Conservation (phyloP, 106 monocot genomes). For the Dendrobium chrysotoxum region DNA sequence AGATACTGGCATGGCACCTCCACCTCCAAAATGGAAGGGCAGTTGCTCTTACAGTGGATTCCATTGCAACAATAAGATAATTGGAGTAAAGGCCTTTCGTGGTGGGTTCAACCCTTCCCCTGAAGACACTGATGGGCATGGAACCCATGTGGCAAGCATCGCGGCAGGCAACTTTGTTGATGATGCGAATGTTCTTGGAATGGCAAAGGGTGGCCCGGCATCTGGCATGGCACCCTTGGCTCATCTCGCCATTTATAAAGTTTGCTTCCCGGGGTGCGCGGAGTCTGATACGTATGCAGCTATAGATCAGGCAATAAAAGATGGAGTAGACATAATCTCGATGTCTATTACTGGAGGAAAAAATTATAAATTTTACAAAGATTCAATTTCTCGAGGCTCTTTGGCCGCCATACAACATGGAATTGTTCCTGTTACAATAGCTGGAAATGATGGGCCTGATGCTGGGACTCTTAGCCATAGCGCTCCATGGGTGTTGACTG, state of each 20-base stretch:
- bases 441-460: conserved; percentile 22
- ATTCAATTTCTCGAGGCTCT: conserved; percentile 9
- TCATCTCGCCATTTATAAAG: conserved; percentile 15
- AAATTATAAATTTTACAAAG: neutral
- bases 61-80: conserved; percentile 20
- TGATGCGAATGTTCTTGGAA: conserved; percentile 2
- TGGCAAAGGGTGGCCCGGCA: conserved; percentile 6
- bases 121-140: conserved; percentile 9
- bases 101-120: neutral
- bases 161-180: conserved; percentile 13
- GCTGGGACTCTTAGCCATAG: conserved; percentile 6
- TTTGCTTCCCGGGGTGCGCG: conserved; percentile 9
- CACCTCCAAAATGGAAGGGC: conserved; percentile 13
- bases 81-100: neutral
- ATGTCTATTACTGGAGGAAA: conserved; percentile 12
- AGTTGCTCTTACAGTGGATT: neutral
- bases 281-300: neutral
- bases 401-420: conserved; percentile 11
- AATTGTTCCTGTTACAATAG: conserved; percentile 5
- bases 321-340: conserved; percentile 28
- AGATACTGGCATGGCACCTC: conserved; percentile 7
- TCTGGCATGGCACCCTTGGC: conserved; percentile 16
- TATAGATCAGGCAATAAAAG: conserved; percentile 17
- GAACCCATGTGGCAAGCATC: conserved; percentile 17
- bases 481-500: conserved; percentile 33